A percentile compares a stretch with the other conserved stretches of the same genome.
Evolutionary conservation across 23 red algal species (phyloP).

Genomic region (Pyropia yezoensis): DNA sequence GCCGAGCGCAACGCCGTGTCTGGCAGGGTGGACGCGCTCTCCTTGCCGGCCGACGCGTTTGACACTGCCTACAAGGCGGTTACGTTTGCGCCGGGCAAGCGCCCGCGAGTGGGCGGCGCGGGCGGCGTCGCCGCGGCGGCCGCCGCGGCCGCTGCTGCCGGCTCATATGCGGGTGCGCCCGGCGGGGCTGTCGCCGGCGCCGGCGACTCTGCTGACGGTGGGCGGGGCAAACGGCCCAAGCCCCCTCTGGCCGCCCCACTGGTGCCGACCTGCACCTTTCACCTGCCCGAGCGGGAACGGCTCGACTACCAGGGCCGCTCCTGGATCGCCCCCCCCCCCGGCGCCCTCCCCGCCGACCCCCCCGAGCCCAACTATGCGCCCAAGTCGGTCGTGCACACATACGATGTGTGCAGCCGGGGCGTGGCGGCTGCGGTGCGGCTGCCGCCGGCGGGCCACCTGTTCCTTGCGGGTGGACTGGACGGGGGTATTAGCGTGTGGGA

Average conservation of each 20-base stretch:
- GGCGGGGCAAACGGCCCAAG: too few relatives aligned
- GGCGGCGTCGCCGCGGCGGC: too few relatives aligned
- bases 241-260: not conserved
- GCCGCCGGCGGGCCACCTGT: constrained; percentile 63
- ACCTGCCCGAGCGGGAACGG: not conserved
- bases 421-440: constrained; percentile 31
- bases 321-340: constrained; percentile 15
- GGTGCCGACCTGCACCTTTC: constrained; percentile 25
- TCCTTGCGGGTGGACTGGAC: constrained; percentile 56
- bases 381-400: constrained; percentile 4
- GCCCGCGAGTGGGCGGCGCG: too few relatives aligned
- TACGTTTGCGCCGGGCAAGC: too few relatives aligned
- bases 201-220: too few relatives aligned
- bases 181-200: too few relatives aligned
- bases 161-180: too few relatives aligned
- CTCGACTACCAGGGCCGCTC: constrained; percentile 18
- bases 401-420: not conserved
- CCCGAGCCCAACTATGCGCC: constrained; percentile 53
- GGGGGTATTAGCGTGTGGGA: constrained; percentile 53
- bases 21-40: too few relatives aligned
- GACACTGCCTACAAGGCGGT: too few relatives aligned
- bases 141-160: too few relatives aligned
- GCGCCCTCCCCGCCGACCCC: constrained; percentile 18
- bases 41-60: too few relatives aligned
- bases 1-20: too few relatives aligned